Conservation (phyloP, 2,329 filamentous ascomycete genomes). For the Ophiosphaerella narmari region DNA sequence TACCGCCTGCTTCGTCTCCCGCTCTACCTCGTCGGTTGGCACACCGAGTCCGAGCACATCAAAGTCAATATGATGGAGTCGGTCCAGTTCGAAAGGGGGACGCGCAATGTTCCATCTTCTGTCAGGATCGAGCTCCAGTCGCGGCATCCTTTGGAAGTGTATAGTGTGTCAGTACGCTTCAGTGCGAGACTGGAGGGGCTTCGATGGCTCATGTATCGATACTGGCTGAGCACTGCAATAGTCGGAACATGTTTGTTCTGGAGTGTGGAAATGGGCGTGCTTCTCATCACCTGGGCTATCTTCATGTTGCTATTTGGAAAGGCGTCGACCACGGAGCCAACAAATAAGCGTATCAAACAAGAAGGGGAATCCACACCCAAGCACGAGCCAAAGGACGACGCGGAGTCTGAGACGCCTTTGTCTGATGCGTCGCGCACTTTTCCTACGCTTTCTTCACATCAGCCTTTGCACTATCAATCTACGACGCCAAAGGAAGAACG, state of each 20-base stretch:
- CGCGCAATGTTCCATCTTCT: slow-evolving; percentile 57
- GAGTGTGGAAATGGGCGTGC: slow-evolving; percentile 71
- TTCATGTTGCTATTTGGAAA: slow-evolving; percentile 51
- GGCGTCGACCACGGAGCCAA: neutral
- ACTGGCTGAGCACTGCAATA: slow-evolving; percentile 71
- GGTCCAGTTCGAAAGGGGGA: slow-evolving; percentile 65
- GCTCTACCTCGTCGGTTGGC: slow-evolving; percentile 70
- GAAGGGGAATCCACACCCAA: slow-evolving; percentile 20
- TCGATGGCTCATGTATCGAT: slow-evolving; percentile 78
- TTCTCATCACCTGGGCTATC: slow-evolving; percentile 67
- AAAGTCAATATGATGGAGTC: slow-evolving; percentile 73
- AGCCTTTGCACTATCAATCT: slow-evolving; percentile 46
- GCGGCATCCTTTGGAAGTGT: slow-evolving; percentile 74
- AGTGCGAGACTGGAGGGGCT: slow-evolving; percentile 77
- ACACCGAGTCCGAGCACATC: slow-evolving; percentile 67
- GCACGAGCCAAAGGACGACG: slow-evolving; percentile 11
- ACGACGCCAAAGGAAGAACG: slow-evolving; percentile 2
- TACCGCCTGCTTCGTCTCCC: slow-evolving; percentile 54
- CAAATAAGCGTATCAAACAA: slow-evolving; percentile 7
- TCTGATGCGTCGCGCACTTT: slow-evolving; percentile 56
- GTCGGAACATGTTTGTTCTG: slow-evolving; percentile 76
- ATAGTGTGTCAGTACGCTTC: slow-evolving; percentile 69
- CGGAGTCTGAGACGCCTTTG: slow-evolving; percentile 31
- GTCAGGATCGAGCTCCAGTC: slow-evolving; percentile 72
- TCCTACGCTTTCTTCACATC: slow-evolving; percentile 52